A percentile compares a stretch with the other conserved stretches of the same genome.
phyloP scores from a whole-genome alignment of 2,329 filamentous ascomycete species.

The Chrysosporium queenslandicum region DNA sequence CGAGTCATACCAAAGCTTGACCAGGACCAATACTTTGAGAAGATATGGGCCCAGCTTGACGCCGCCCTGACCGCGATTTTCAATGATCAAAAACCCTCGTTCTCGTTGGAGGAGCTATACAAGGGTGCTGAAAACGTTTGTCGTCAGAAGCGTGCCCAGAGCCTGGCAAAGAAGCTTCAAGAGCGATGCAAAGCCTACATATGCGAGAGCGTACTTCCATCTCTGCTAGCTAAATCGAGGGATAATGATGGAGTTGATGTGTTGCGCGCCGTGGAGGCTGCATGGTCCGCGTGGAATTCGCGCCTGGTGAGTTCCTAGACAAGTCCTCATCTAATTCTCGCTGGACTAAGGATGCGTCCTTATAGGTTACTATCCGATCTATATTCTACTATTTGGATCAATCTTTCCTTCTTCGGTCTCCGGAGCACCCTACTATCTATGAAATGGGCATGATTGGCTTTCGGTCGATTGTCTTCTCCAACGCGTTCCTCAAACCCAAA shows the following conservation, averaged over 20 bases:
- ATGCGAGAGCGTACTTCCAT: conserved; percentile 44
- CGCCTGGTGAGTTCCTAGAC: conserved; percentile 49
- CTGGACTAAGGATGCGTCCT: background rate
- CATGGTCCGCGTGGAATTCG: conserved; percentile 69
- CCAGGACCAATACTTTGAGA: conserved; percentile 66
- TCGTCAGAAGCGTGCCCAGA: conserved; percentile 60
- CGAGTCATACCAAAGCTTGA: conserved; percentile 54
- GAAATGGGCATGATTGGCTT: conserved; percentile 73
- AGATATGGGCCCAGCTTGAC: conserved; percentile 64
- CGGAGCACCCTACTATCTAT: conserved; percentile 61
- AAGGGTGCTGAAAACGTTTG: conserved; percentile 87
- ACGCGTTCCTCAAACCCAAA: conserved; percentile 43
- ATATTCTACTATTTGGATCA: conserved; percentile 93
- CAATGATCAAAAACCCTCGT: conserved; percentile 48
- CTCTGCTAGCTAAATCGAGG: conserved; percentile 47
- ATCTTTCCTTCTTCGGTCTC: conserved; percentile 69
- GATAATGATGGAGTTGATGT: conserved; percentile 53
- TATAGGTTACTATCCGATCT: conserved; percentile 65
- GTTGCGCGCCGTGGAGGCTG: conserved; percentile 49
- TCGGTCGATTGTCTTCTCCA: conserved; percentile 49
- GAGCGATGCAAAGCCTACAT: conserved; percentile 57
- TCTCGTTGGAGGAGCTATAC: conserved; percentile 82
- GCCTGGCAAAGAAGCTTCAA: conserved; percentile 57
- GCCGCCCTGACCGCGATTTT: conserved; percentile 66
- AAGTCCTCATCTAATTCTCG: conserved; percentile 3